Evolutionary conservation across 2,329 filamentous ascomycete genomes (phyloP).

Genomic region (Xylaria sp.): DNA sequence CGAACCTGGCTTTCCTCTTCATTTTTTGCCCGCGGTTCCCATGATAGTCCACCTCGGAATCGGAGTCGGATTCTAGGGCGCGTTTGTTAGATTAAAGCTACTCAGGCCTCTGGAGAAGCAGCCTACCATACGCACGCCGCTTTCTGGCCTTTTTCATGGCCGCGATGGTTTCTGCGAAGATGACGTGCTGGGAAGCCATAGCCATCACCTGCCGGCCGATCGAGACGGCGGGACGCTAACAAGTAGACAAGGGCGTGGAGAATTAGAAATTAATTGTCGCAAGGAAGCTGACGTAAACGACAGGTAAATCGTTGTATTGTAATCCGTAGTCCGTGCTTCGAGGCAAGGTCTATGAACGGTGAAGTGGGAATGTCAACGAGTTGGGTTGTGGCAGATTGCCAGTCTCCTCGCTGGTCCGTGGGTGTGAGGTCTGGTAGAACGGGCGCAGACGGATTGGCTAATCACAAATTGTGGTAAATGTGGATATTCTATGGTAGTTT

Average conservation of each 20-base stretch:
- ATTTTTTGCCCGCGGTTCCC: slow-evolving; percentile 76
- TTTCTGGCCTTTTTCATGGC: slow-evolving; percentile 65
- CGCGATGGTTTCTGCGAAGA: slow-evolving; percentile 61
- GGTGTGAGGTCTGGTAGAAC: neutral
- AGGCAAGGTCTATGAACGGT: neutral
- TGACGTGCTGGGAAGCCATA: slow-evolving; percentile 50
- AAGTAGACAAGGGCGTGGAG: neutral
- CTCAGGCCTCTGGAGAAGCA: slow-evolving; percentile 2
- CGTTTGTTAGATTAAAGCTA: slow-evolving; percentile 21
- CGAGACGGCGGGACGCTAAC: neutral
- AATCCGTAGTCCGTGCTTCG: neutral
- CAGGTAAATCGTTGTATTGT: neutral
- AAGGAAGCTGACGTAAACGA: neutral
- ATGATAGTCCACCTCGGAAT: slow-evolving; percentile 62
- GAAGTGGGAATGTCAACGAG: neutral
- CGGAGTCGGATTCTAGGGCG: slow-evolving; percentile 66
- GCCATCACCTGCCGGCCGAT: slow-evolving; percentile 6
- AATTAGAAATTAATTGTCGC: neutral
- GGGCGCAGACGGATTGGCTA: neutral
- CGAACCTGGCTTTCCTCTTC: slow-evolving; percentile 67
- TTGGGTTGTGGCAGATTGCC: neutral
- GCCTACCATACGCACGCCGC: slow-evolving; percentile 55
- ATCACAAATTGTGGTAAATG: neutral
- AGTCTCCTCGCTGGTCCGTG: neutral
- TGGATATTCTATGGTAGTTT: neutral